These are phyloP conservation scores for Bacidia rubella DNA, from an alignment of 495 filamentous ascomycete species.

Conservation along the genomic window DNA sequence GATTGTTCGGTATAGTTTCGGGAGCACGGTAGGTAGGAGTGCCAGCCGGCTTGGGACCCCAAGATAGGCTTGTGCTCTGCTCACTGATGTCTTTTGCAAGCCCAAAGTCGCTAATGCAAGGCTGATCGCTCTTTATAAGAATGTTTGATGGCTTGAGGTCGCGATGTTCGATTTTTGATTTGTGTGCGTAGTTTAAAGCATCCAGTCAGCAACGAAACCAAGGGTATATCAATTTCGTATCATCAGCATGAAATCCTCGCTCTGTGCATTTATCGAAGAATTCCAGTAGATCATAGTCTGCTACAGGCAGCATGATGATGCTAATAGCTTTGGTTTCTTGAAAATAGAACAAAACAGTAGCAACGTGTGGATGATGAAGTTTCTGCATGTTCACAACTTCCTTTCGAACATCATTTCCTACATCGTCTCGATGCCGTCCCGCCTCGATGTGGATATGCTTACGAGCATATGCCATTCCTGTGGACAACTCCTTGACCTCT, in stretches of 20 bases:
- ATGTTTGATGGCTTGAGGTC: slow-evolving; percentile 98
- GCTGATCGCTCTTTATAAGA: slow-evolving; percentile 44
- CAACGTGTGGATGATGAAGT: slow-evolving; percentile 43
- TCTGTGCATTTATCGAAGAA: not conserved
- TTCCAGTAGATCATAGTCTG: not conserved
- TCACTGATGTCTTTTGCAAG: slow-evolving; percentile 80
- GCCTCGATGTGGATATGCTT: slow-evolving; percentile 2
- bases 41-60: slow-evolving; percentile 63
- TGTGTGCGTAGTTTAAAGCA: slow-evolving; percentile 74
- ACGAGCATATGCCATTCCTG: slow-evolving; percentile 4
- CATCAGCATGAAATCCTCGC: not conserved
- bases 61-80: slow-evolving; percentile 42
- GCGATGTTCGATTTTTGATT: slow-evolving; percentile 74
- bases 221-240: not conserved
- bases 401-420: slow-evolving; percentile 50
- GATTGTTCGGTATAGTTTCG: slow-evolving; percentile 39
- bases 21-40: slow-evolving; percentile 88
- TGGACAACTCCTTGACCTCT: slow-evolving; percentile 6
- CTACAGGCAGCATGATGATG: slow-evolving; percentile 9
- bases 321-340: not conserved
- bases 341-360: not conserved
- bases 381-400: slow-evolving; percentile 87
- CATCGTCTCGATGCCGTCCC: not conserved
- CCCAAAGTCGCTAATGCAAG: slow-evolving; percentile 79
- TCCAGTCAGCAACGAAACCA: slow-evolving; percentile 29